Base-by-base conservation (phyloP, 352 stramenopile species). In the Phytophthora litchii region DNA sequence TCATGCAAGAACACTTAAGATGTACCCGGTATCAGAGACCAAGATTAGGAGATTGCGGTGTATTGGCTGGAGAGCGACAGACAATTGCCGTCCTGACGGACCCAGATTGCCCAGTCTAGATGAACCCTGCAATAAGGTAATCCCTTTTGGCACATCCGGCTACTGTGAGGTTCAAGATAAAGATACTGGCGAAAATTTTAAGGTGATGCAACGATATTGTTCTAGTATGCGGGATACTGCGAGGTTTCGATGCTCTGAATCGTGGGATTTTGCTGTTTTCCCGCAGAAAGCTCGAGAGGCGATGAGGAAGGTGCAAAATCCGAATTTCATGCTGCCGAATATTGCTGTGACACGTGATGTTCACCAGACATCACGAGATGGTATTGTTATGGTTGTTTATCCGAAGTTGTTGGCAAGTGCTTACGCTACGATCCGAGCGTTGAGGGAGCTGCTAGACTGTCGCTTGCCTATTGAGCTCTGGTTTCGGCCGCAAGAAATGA, bases 381-480 rank as follows among this genome's bases (percentile, higher is more conserved):
- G 72, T 0, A 83, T 88, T 44, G 53, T 78, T 31, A 82, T 86
- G 55, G 70, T 82, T 23, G 60, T 82, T 4, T 82, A 88, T 37
- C 76, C 71, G 0, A 80, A 83, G 47, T 44, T 80, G 14, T 47
- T 85, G 12, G 61, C 67, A 27, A 72, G 70, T 38, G 62, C 63
- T 9, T 74, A 82, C 34, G 73, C 71, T 19, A 69, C 54, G 1
- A 56, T 85, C 13, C 67, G 71, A 25, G 35, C 56, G 4, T 41
- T 88, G 31, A 58, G 74, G 0, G 38, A 63, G 2, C 36, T 74
- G 3, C 50, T 67, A 14, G 37, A 44, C 11, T 88, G 72, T 20
- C 47, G 37, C 21, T 65, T 88, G 51, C 75, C 78, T 2, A 63
- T 88, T 41, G 78, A 87, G 35, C 50, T 87, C 3, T 87, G 77